Evolutionary conservation across 176 grass and related monocot genomes (phyloP), one percentile per base, ranked within the genome.

Genomic region (Bromus sterilis): DNA sequence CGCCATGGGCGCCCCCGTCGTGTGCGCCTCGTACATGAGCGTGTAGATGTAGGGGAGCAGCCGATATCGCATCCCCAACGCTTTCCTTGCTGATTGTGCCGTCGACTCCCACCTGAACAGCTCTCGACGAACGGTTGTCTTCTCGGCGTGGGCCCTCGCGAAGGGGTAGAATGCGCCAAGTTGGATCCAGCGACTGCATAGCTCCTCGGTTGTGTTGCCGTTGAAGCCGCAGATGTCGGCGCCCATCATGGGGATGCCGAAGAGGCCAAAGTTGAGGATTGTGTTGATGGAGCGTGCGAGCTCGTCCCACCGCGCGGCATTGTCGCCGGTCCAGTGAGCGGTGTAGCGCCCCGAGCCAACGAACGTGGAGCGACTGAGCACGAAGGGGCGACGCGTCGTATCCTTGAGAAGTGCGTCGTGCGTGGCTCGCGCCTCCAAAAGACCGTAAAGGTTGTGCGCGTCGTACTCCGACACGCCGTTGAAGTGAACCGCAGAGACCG

Each of bases 101-200:
- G 94, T 93, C 6, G 90, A 84, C 23, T 91, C 92, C 95, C 92
- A 93, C 6, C 89, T 33, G 31, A 88, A 98, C 3, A 93, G 88
- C 90, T 98, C 95, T 5, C 80, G 95, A 7, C 88, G 83, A 28
- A 75, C 31, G 5, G 88, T 87, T 10, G 29, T n/a, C 14, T 71
- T 91, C 11, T 71, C 78, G 15, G 92, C 89, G 32, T 98, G 95
- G 11, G 87, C 92, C 86, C 95, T 91, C 33, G 92, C 28, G 65
- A 94, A 98, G 9, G 95, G 95, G 79, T 94, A 98, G 90, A 98
- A 98, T 4, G 95, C 95, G 5, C 95, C 95, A 5, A 98, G 74
- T 88, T 95, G 95, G 49, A 98, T 98, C 95, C 95, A 98, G 0
- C 95, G 86, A 16, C 31, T 74, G 84, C 92, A 98, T 48, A 98